These are phyloP conservation scores for Loxodes magnus DNA, from an alignment of 73 alveolate species.

Conservation along the genomic window DNA sequence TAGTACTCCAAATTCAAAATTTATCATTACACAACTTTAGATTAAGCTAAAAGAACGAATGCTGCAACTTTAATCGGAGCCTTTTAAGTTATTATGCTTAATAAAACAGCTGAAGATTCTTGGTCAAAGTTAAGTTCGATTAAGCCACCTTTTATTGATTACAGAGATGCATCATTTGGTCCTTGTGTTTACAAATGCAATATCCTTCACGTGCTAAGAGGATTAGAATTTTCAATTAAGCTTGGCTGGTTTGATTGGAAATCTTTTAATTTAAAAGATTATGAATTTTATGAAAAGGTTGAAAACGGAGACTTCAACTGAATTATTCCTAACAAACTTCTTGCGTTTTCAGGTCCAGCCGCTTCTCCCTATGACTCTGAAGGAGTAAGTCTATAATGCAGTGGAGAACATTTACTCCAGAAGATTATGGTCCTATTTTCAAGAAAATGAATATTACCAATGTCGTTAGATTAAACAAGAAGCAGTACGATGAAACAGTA, in stretches of 20 bases:
- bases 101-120: constrained; percentile 76
- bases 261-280: constrained; percentile 52
- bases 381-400: constrained; percentile 26
- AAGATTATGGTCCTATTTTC: constrained; percentile 85
- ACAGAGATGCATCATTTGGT: constrained; percentile 85
- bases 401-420: constrained; percentile 68
- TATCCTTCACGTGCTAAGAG: constrained; percentile 65
- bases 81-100: constrained; percentile 54
- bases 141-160: constrained; percentile 49
- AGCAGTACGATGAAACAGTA: constrained; percentile 61
- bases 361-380: constrained; percentile 28
- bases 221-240: constrained; percentile 50
- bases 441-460: constrained; percentile 61
- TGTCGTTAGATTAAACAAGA: constrained; percentile 77
- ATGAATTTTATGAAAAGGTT: constrained; percentile 64
- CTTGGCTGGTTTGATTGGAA: constrained; percentile 62
- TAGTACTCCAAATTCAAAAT: constrained; percentile 25
- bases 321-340: constrained; percentile 65
- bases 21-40: constrained; percentile 55
- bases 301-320: constrained; percentile 84
- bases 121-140: constrained; percentile 51
- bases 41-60: constrained; percentile 48
- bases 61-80: constrained; percentile 85
- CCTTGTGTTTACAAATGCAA: constrained; percentile 73
- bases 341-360: constrained; percentile 61